Base-by-base conservation (phyloP, 257 asterid genomes). In the Capsicum baccatum region DNA sequence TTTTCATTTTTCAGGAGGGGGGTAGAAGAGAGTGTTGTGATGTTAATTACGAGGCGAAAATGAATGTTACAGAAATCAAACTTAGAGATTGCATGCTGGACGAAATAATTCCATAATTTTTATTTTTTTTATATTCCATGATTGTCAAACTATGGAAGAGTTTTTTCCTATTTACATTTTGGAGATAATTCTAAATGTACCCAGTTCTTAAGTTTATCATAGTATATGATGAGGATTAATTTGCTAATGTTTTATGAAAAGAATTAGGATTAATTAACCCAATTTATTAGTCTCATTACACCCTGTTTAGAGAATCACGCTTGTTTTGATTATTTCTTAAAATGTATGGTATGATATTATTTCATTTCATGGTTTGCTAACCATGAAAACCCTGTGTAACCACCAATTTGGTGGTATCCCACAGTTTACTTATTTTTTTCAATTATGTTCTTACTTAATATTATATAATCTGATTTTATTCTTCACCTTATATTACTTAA, bases 11-110 rank as follows among this genome's bases (percentile, higher is more conserved):
- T 33, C 80, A 86, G 91, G 81, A 16, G 57, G 89, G 86, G 71
- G 82, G 80, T 39, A 81, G 89, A 85, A 85, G 89, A 87, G 91
- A 89, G 82, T 87, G 89, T 21, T 89, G 91, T 21, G 88, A 89
- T 52, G 85, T 85, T 39, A 76, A 66, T 59, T 69, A 84, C 37
- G 14, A 52, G 68, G 79, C 37, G 44, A 90, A 85, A 39, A 83
- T 56, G 87, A 89, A 85, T 79, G 59, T 86, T 48, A 48, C 86
- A 68, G 85, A 81, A 26, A 63, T 89, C 55, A 89, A 82, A 69
- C 62, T 89, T 63, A 83, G 90, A 66, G 85, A 83, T 47, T 33
- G 81, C 44, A 11, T 76, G 17, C 16, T 19, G 5, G 48, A 76
- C 50, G 62, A 56, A 33, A 76, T 76, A 3, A 52, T 76, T 26